Conservation (phyloP, 495 filamentous ascomycete species). For the Parathielavia appendiculata region DNA sequence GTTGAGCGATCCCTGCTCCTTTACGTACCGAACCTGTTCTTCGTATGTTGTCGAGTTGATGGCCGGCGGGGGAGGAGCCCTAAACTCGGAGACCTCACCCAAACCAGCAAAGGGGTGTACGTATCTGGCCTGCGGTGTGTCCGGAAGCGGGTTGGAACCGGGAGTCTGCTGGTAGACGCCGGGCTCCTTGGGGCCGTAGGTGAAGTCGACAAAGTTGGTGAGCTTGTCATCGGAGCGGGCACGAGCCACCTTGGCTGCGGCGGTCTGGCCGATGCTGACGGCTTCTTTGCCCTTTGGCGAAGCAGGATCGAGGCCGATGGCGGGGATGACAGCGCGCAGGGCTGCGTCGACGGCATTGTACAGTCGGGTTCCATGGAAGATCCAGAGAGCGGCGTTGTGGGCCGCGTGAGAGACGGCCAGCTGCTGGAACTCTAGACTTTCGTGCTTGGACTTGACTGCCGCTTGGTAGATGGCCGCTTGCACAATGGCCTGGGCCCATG, state of each 20-base stretch:
- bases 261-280: conserved; percentile 23
- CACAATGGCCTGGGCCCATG: conserved; percentile 32
- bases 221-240: conserved; percentile 32
- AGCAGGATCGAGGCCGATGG: conserved; percentile 29
- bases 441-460: conserved; percentile 24
- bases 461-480: conserved; percentile 33
- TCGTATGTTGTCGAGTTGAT: conserved; percentile 23
- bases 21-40: conserved; percentile 22
- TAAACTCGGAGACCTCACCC: conserved; percentile 28
- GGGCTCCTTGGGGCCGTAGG: conserved; percentile 21
- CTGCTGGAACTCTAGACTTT: conserved; percentile 32
- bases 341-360: conserved; percentile 27
- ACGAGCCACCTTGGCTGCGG: conserved; percentile 26
- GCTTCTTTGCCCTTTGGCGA: conserved; percentile 26
- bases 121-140: conserved; percentile 31
- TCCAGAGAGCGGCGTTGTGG: conserved; percentile 33
- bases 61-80: conserved; percentile 25
- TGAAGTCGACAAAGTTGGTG: conserved; percentile 34
- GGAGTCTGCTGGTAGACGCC: conserved; percentile 32
- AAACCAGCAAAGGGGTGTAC: conserved; percentile 27
- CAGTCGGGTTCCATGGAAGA: conserved; percentile 35
- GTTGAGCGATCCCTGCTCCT: conserved; percentile 26
- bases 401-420: conserved; percentile 39
- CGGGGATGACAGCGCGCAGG: conserved; percentile 25
- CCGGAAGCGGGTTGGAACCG: conserved; percentile 28